These are phyloP conservation scores for Zygosaccharomyces bailii DNA, from an alignment of 805 yeast genomes.

Conservation along the genomic window DNA sequence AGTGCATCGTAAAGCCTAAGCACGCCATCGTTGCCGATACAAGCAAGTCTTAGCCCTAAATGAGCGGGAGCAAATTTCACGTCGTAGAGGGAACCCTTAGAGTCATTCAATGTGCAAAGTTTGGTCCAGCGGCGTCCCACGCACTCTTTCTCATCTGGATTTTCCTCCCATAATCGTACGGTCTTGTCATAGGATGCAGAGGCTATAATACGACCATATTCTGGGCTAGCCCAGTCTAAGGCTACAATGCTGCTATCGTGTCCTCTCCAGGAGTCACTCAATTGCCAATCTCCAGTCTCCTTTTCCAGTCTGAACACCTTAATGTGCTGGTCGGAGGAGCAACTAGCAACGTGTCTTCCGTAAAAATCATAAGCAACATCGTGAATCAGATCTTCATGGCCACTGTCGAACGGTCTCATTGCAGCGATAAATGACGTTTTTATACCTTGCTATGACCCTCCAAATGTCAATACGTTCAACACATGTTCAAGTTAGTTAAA, in stretches of 20 bases:
- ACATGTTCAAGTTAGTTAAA: not conserved
- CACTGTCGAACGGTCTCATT: constrained; percentile 76
- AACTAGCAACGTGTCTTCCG: constrained; percentile 89
- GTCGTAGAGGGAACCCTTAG: constrained; percentile 84
- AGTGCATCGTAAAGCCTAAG: constrained; percentile 81
- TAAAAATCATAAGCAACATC: constrained; percentile 90
- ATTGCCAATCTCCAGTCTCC: constrained; percentile 68
- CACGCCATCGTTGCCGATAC: constrained; percentile 86
- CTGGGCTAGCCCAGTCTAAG: constrained; percentile 92
- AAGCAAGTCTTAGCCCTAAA: constrained; percentile 74
- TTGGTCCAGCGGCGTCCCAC: constrained; percentile 83
- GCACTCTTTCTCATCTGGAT: constrained; percentile 67
- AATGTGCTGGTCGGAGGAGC: constrained; percentile 91
- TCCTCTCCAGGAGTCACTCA: constrained; percentile 91
- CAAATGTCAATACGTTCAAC: not conserved
- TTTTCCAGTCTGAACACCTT: constrained; percentile 79
- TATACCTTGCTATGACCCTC: not conserved
- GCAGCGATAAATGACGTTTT: constrained; percentile 4
- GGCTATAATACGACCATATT: constrained; percentile 82
- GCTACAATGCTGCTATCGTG: constrained; percentile 85
- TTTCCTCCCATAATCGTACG: constrained; percentile 87
- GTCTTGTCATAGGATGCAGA: constrained; percentile 89
- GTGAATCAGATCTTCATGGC: constrained; percentile 89
- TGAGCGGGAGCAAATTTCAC: constrained; percentile 87
- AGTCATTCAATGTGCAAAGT: constrained; percentile 75